phyloP scores from a whole-genome alignment of 2,329 filamentous ascomycete species.

The Salinomyces thailandicus region DNA sequence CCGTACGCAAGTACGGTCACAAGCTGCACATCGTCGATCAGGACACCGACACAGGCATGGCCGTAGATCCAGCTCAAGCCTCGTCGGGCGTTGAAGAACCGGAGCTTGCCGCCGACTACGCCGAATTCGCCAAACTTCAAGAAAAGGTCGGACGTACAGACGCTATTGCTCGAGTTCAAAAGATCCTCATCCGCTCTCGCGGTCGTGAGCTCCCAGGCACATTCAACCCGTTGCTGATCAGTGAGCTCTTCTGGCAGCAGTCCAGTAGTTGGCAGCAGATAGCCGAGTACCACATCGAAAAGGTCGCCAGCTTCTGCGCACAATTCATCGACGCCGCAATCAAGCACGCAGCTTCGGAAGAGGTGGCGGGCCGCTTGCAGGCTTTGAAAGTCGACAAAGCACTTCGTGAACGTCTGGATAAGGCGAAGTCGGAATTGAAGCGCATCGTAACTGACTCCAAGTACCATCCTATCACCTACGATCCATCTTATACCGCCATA shows the following conservation, averaged over 20 bases:
- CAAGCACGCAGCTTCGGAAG: constrained; percentile 28
- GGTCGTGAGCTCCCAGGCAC: constrained; percentile 50
- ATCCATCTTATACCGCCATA: constrained; percentile 28
- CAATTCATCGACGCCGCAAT: constrained; percentile 29
- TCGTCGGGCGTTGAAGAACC: constrained; percentile 13
- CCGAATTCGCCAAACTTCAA: constrained; percentile 10
- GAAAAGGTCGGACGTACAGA: constrained; percentile 23
- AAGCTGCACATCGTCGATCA: constrained; percentile 25
- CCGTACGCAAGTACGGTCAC: constrained; percentile 36
- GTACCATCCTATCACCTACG: constrained; percentile 29
- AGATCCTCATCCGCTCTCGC: constrained; percentile 42
- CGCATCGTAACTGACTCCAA: constrained; percentile 40
- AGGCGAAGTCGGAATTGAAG: constrained; percentile 31
- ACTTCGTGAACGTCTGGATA: constrained; percentile 28
- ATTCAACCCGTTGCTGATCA: constrained; percentile 50
- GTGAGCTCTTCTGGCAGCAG: constrained; percentile 51
- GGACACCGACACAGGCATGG: too few relatives aligned
- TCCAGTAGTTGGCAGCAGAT: constrained; percentile 43
- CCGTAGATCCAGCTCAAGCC: constrained; percentile 5
- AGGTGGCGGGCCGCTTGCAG: constrained; percentile 30
- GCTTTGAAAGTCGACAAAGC: constrained; percentile 31
- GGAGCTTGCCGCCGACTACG: constrained; percentile 7
- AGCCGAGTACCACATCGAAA: constrained; percentile 27
- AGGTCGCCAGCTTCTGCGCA: constrained; percentile 25
- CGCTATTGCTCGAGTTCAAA: constrained; percentile 47